Evolutionary conservation across 1,284 basidiomycete species (phyloP), one percentile per base, ranked within the genome.

Genomic region (Tremellales sp.): DNA sequence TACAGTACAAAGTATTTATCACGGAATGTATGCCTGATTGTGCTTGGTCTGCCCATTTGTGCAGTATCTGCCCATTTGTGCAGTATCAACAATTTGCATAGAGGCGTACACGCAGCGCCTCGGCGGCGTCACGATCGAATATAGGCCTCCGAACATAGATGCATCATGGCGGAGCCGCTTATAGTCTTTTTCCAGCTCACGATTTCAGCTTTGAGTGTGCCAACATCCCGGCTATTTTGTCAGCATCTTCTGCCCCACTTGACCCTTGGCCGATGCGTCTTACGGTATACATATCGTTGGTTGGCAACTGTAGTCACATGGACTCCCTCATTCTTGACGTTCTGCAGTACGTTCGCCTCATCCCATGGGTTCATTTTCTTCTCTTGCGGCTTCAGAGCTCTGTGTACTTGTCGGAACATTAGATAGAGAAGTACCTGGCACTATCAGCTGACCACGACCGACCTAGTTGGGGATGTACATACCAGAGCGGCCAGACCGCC

Each of bases 271-370:
- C 29, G 29, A 15, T 8, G 29, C 29, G 15, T 8, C 65, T 61
- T 43, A 68, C 65, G 65, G 52, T 68, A 68, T 1, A 66, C 61
- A 56, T 68, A 68, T 22, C 65, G 56, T 53, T 68, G 65, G 31
- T 63, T 58, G 7, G 61, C 65, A n/a, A 57, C 60, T 2, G 65
- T 66, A 7, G 64, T 66, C 3, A 68, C 56, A 35, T 63, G 60
- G 3, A 68, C 61, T 15, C 54, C 56, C 44, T 68, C 64, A 45
- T 68, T 64, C 56, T 63, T 68, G 56, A 61, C 56, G 46, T 61
- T 64, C 43, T 65, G 64, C 17, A 68, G 36, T 26, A 59, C 36
- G 36, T 68, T 68, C 4, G 65, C 65, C 46, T 60, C 56, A 41
- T 68, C 65, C 64, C 62, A 66, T 27, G 56, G 53, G 47, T 57